These are phyloP conservation scores for Bipolaris sorokiniana DNA, from an alignment of 2,329 filamentous ascomycete genomes.

Conservation along the genomic window DNA sequence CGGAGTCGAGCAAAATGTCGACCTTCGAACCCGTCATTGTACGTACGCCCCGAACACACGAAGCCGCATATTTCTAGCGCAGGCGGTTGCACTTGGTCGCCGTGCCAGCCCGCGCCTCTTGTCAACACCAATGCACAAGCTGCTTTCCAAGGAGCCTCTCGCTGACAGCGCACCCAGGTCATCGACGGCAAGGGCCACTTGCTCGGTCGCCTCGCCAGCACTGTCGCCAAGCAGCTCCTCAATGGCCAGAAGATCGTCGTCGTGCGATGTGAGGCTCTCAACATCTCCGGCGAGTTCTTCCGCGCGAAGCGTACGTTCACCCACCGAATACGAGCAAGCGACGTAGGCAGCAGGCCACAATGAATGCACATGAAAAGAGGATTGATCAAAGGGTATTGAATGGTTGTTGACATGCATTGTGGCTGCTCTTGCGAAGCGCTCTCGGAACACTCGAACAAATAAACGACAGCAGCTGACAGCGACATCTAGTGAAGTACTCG, in stretches of 20 bases:
- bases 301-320: constrained; percentile 94
- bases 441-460: constrained; percentile 1
- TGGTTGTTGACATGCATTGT: constrained; percentile 12
- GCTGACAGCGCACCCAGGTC: constrained; percentile 59
- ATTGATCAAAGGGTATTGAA: background rate
- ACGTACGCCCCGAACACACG: constrained; percentile 50
- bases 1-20: constrained; percentile 62
- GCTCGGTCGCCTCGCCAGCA: constrained; percentile 97
- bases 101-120: constrained; percentile 14
- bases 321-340: constrained; percentile 22
- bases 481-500: constrained; percentile 93
- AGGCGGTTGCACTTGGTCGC: constrained; percentile 20
- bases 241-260: constrained; percentile 99
- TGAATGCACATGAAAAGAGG: constrained; percentile 5
- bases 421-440: constrained; percentile 18
- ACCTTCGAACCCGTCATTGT: constrained; percentile 70
- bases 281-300: constrained; percentile 99
- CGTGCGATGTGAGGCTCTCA: constrained; percentile 97
- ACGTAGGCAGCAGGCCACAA: constrained; percentile 25
- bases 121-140: constrained; percentile 10
- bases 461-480: constrained; percentile 37
- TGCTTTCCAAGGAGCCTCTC: constrained; percentile 13
- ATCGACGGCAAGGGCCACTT: constrained; percentile 99
- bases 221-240: constrained; percentile 98
- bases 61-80: constrained; percentile 5